Evolutionary conservation across 2,329 filamentous ascomycete genomes (phyloP).

Genomic region (Neonectria neomacrospora): DNA sequence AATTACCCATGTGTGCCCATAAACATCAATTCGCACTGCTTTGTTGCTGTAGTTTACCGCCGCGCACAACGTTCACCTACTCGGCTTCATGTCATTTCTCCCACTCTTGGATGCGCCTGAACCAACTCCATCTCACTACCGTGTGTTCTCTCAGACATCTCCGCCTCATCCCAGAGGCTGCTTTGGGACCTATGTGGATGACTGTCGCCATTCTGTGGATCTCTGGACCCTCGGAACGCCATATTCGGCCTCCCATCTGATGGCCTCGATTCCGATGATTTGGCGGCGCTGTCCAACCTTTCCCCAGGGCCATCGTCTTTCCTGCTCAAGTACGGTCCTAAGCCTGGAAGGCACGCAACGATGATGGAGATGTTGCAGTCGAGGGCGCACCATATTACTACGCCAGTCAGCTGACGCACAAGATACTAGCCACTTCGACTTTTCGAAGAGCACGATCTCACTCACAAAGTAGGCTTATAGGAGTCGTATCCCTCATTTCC

Average conservation of each 20-base stretch:
- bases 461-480: slow-evolving; percentile 35
- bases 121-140: neutral
- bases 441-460: neutral
- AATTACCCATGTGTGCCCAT: neutral
- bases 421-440: slow-evolving; percentile 4
- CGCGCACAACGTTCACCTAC: neutral
- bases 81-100: neutral
- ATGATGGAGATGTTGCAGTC: slow-evolving; percentile 35
- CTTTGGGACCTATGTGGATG: neutral
- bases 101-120: neutral
- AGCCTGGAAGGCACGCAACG: slow-evolving; percentile 36
- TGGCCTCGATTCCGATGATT: neutral
- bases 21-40: neutral
- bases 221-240: neutral
- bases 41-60: neutral
- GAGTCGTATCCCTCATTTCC: slow-evolving; percentile 9
- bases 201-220: neutral
- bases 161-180: neutral
- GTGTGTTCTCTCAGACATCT: neutral
- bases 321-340: slow-evolving; percentile 33
- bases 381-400: slow-evolving; percentile 32
- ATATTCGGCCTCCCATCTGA: neutral
- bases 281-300: neutral
- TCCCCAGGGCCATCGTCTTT: neutral
- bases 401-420: neutral